These are phyloP conservation scores for Mortierella hygrophila DNA, from an alignment of 192 early-diverging fungal genomes.

Conservation along the genomic window DNA sequence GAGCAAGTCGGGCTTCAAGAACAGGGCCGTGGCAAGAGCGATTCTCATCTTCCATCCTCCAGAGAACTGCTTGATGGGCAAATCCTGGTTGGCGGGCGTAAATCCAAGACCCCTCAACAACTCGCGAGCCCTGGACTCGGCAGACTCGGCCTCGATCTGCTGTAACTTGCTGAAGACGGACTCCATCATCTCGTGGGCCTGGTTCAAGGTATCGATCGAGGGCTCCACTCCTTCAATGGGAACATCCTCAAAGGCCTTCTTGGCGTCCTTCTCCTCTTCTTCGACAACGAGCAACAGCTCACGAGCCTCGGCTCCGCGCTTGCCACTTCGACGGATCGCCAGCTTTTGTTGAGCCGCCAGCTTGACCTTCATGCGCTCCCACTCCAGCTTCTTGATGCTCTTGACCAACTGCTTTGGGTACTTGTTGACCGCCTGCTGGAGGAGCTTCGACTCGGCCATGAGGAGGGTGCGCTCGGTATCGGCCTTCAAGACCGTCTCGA, in stretches of 20 bases:
- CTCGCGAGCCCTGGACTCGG: conserved; percentile 74
- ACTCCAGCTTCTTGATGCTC: conserved; percentile 57
- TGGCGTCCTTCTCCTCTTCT: conserved; percentile 44
- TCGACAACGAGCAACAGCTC: conserved; percentile 62
- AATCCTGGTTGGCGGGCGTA: conserved; percentile 67
- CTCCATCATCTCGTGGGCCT: conserved; percentile 68
- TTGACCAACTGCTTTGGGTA: conserved; percentile 60
- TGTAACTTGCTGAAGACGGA: conserved; percentile 70
- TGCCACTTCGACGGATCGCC: conserved; percentile 75
- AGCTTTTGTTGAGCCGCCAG: conserved; percentile 66
- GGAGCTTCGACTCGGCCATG: conserved; percentile 58
- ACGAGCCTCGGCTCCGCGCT: conserved; percentile 73
- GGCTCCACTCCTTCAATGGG: conserved; percentile 47
- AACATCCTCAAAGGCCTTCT: conserved; percentile 49
- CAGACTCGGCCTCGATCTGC: conserved; percentile 72
- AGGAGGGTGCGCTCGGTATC: conserved; percentile 71
- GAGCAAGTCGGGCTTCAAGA: conserved; percentile 85
- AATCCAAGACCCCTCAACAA: conserved; percentile 86
- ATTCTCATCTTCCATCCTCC: conserved; percentile 95
- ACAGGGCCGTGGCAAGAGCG: conserved; percentile 87
- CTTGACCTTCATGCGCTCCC: conserved; percentile 57
- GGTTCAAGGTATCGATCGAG: conserved; percentile 66
- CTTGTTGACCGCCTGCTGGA: conserved; percentile 63
- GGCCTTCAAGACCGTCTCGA: conserved; percentile 74
- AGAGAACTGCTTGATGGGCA: conserved; percentile 76